phyloP scores from a whole-genome alignment of 2,329 filamentous ascomycete genomes.

The Cercospora zeina region DNA sequence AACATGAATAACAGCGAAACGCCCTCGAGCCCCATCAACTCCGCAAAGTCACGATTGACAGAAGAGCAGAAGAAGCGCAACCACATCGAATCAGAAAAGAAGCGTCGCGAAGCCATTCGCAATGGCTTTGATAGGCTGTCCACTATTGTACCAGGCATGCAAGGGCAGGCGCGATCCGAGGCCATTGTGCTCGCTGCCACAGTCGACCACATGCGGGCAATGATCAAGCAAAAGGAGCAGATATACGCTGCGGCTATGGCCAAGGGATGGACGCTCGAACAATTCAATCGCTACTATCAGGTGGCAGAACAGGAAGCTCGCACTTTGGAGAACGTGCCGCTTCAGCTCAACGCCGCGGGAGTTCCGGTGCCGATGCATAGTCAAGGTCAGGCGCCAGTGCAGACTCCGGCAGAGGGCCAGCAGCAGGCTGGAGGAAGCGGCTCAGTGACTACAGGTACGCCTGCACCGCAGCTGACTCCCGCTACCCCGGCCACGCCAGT shows the following conservation, averaged over 20 bases:
- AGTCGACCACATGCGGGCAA: conserved; percentile 47
- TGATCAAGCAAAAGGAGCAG: conserved; percentile 42
- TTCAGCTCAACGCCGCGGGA: conserved; percentile 4
- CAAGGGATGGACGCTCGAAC: conserved; percentile 21
- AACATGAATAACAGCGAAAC: conserved; percentile 3
- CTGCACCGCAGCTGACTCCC: not conserved
- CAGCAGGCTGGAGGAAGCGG: not conserved
- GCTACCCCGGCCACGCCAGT: not conserved
- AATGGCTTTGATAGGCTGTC: conserved; percentile 81
- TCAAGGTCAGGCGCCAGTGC: not conserved
- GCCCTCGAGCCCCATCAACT: conserved; percentile 18
- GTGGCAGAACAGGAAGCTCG: conserved; percentile 12
- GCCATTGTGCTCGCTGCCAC: conserved; percentile 71
- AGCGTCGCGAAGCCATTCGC: conserved; percentile 72
- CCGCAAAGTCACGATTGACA: conserved; percentile 61
- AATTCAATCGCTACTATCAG: conserved; percentile 24
- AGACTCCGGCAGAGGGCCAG: not conserved
- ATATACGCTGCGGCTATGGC: conserved; percentile 39
- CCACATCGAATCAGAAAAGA: conserved; percentile 68
- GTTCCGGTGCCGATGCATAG: conserved; percentile 1
- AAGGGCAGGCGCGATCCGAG: conserved; percentile 82
- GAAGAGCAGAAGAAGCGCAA: conserved; percentile 73
- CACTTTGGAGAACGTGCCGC: conserved; percentile 5
- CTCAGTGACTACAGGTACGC: not conserved
- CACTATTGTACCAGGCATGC: conserved; percentile 74